A percentile compares a stretch with the other conserved stretches of the same genome.
Conservation (phyloP, 148 eudicot species). For the Arctostaphylos glauca region DNA sequence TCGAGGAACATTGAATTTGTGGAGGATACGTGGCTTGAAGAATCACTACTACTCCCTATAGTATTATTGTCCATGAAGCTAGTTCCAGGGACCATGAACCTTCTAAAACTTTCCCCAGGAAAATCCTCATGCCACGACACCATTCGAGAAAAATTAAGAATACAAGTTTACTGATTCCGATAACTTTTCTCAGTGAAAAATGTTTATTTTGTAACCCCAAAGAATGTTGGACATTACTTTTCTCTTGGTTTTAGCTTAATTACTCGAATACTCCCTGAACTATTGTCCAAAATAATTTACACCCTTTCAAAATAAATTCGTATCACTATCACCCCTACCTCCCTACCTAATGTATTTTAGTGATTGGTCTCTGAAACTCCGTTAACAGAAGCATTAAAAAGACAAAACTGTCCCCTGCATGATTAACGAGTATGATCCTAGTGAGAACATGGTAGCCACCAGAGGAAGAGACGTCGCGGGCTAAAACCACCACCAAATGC, state of each 20-base stretch:
- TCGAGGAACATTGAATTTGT: background rate
- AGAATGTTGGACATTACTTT: background rate
- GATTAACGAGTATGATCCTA: too few relatives aligned
- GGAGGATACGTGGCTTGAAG: background rate
- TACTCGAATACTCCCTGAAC: too few relatives aligned
- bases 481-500: conserved; percentile 18
- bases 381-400: too few relatives aligned
- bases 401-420: too few relatives aligned
- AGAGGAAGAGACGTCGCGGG: conserved; percentile 2
- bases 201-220: background rate
- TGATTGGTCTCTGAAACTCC: too few relatives aligned
- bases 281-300: too few relatives aligned
- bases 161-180: background rate
- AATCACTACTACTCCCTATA: background rate
- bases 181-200: background rate
- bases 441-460: conserved; percentile 23
- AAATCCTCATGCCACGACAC: background rate
- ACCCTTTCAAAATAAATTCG: too few relatives aligned
- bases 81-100: background rate
- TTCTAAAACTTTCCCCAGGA: background rate
- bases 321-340: too few relatives aligned
- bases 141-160: background rate
- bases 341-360: too few relatives aligned
- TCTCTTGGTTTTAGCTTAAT: background rate
- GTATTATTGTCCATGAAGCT: background rate